Evolutionary conservation across 192 early-diverging fungal species (phyloP), one percentile per base, ranked within the genome.

Genomic region (Podila epicladia): DNA sequence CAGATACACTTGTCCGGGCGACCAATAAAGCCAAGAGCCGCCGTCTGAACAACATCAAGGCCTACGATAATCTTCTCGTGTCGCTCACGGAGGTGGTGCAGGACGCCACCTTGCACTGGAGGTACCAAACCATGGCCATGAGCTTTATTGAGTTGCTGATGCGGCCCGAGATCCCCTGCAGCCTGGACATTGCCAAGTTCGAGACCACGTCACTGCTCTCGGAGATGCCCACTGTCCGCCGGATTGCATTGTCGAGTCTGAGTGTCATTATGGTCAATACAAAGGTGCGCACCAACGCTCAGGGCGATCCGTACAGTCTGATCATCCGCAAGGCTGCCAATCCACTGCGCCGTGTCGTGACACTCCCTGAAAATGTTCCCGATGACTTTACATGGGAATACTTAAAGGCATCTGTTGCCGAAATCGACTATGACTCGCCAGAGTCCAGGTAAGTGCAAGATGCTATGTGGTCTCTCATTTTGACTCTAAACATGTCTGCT

Each of bases 101-200:
- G 49, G 85, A 89, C 51, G 82, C 87, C 3, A 85, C 85, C 11
- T 78, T 94, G 0, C 96, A 95, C 35, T 95, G 96, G 95, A 89
- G 94, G 15, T 95, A 95, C 84, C 87, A 89, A 1, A 87, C 90
- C 4, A 94, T 97, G 89, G 87, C 92, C 8, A 87, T 93, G 58
- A 94, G 91, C 62, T 93, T 96, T 57, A 77, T 98, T 9, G 94
- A 97, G 59, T 74, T 93, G 26, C 82, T 92, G 22, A 82, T 93
- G 65, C 83, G 91, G 19, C 84, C 90, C 1, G 88, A 95, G 29
- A 83, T 74, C 41, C 83, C 91, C 7, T 84, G 90, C 7, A 87
- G 89, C 11, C 70, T 83, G 4, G 85, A 84, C 1, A 64, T 96
- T 20, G 89, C 88, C 0, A 67, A 79, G 33, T 91, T 94, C 48